Evolutionary conservation across 2,329 filamentous ascomycete genomes (phyloP).

Genomic region (Elsinoe australis): DNA sequence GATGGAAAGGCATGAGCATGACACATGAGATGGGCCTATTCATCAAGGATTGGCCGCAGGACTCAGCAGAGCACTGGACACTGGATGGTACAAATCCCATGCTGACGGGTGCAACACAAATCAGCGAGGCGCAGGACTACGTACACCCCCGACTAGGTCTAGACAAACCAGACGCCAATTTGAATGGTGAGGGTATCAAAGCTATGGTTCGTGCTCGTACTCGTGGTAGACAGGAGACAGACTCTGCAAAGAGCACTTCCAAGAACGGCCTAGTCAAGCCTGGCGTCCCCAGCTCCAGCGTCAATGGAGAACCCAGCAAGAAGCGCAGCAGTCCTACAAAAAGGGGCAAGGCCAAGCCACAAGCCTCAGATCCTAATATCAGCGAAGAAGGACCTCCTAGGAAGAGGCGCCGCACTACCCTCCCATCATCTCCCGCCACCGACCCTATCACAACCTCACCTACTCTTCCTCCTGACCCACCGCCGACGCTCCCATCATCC

Average conservation of each 20-base stretch:
- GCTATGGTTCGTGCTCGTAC: conserved; percentile 23
- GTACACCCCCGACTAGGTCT: conserved; percentile 36
- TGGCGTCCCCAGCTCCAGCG: conserved; percentile 36
- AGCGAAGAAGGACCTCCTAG: not conserved
- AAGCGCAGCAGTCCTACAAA: conserved; percentile 21
- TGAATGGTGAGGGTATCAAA: conserved; percentile 28
- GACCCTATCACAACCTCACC: not conserved
- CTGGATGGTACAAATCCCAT: conserved; percentile 46
- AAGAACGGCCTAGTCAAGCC: conserved; percentile 28
- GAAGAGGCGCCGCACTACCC: not conserved
- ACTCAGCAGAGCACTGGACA: conserved; percentile 58
- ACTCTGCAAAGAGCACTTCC: conserved; percentile 25
- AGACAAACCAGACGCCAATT: conserved; percentile 27
- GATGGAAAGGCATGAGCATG: conserved; percentile 59
- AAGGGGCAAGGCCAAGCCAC: conserved; percentile 6
- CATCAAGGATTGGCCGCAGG: conserved; percentile 58
- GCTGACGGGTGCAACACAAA: conserved; percentile 51
- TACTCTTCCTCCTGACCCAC: not conserved
- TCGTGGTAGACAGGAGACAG: conserved; percentile 12
- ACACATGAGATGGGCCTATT: conserved; percentile 74
- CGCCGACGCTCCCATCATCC: conserved; percentile 29
- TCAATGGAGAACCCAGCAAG: conserved; percentile 32
- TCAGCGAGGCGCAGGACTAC: conserved; percentile 49
- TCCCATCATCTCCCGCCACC: not conserved
- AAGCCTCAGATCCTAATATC: not conserved